Conservation (phyloP, 192 early-diverging fungal species). For the Entomortierella lignicola region DNA sequence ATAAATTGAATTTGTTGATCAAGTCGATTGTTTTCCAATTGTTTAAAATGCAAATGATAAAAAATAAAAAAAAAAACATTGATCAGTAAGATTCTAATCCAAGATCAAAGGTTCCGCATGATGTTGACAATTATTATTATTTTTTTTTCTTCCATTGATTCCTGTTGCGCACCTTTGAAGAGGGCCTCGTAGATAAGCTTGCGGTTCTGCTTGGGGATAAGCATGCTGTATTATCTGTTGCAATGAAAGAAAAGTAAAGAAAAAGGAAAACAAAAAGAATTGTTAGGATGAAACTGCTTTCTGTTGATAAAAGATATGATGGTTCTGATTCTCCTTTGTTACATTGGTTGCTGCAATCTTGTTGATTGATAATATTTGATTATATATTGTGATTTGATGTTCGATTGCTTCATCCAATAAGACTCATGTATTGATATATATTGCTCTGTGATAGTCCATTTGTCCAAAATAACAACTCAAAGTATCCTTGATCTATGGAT, state of each 20-base stretch:
- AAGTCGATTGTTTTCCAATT: background rate
- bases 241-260: background rate
- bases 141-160: background rate
- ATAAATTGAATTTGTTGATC: too few species aligned
- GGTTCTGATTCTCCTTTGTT: background rate
- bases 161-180: slow-evolving; percentile 76
- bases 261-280: background rate
- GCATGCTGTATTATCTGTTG: slow-evolving; percentile 78
- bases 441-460: too few species aligned
- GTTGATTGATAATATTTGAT: background rate
- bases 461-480: background rate
- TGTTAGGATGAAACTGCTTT: too few species aligned
- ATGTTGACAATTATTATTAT: background rate
- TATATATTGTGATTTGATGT: background rate
- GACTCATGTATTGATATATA: too few species aligned
- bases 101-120: slow-evolving; percentile 30
- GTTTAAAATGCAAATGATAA: background rate
- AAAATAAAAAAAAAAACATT: background rate
- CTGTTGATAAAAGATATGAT: background rate
- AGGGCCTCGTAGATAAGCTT: slow-evolving; percentile 95
- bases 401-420: too few species aligned
- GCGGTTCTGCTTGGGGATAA: slow-evolving; percentile 97
- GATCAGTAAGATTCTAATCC: too few species aligned
- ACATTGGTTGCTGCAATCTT: too few species aligned
- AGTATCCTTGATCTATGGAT: background rate